Base-by-base conservation (phyloP, 2,329 filamentous ascomycete species). In the Aspergillus brasiliensis region DNA sequence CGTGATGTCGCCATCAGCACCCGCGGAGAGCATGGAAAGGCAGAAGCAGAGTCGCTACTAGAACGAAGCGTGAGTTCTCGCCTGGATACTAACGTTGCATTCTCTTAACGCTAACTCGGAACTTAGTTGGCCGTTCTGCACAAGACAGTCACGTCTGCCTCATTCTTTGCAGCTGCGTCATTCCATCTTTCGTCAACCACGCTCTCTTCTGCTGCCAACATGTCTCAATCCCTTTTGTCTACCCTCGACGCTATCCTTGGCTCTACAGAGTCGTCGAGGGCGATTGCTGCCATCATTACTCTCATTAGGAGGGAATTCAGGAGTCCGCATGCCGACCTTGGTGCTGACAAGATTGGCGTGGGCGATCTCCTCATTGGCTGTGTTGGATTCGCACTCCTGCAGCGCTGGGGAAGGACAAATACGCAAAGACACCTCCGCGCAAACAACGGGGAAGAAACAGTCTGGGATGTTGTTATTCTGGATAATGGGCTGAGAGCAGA, bases 401-500 rank as follows among this genome's bases (percentile, higher is more conserved):
- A 81, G 59, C 74, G 79, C 23, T 81, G 78, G 78, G 79, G 79
- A 13, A 72, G 73, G 56, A 77, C 74, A 47, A 78, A 77, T 51
- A 80, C 79, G 4, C 76, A 80, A 57, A 68, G 76, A 40, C 66
- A 75, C 28, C 69, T 78, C 37, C 74, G 73, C 21, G 71, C 77
- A 54, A 74, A 72, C 31, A 74, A 77, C n/a, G 77, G 76, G n/a
- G 72, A 78, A 42, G 78, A 78, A 61, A 74, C 71, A 3, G 71
- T 81, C 37, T 81, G 79, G 79, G 79, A 81, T 68, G 76, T 79
- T 38, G 79, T 81, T 48, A 80, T 81, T 19, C 69, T 81, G 31
- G 79, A 81, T 60, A 78, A 75, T 60, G 79, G 79, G 5, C 64
- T 76, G 48, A 73, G 79, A 58, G 79, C 79, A 27, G 79, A 81